Conservation (phyloP, 805 yeast genomes). For the Debaryomyces hansenii region DNA sequence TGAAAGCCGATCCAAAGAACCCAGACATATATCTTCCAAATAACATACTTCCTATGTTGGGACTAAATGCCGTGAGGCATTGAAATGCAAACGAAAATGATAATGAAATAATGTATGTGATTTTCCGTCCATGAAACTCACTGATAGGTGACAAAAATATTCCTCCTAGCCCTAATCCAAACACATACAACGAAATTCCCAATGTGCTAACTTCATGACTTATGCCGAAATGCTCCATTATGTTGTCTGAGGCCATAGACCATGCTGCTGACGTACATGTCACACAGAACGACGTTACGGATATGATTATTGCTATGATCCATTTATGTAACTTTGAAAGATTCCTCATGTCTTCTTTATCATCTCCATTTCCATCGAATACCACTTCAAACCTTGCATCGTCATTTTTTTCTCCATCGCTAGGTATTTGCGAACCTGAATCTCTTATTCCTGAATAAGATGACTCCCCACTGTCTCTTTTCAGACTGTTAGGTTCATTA, state of each 20-base stretch:
- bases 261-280: constrained; percentile 23
- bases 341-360: constrained; percentile 23
- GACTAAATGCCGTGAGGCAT: constrained; percentile 23
- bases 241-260: constrained; percentile 24
- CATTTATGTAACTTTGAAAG: constrained; percentile 24
- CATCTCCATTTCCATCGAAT: constrained; percentile 23
- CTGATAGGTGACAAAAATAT: constrained; percentile 54
- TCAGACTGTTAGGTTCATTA: too few relatives aligned
- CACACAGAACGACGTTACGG: constrained; percentile 19
- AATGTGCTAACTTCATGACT: constrained; percentile 24
- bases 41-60: constrained; percentile 24
- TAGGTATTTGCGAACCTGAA: too few relatives aligned
- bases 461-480: too few relatives aligned
- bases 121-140: constrained; percentile 64
- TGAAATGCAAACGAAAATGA: constrained; percentile 13
- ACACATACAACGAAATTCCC: constrained; percentile 28
- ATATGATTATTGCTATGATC: constrained; percentile 22
- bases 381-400: not conserved
- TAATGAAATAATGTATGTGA: constrained; percentile 33
- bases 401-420: not conserved
- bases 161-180: constrained; percentile 30
- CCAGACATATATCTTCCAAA: constrained; percentile 28
- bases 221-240: constrained; percentile 21
- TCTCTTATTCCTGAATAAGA: too few relatives aligned
- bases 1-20: constrained; percentile 26